Evolutionary conservation across 2,329 filamentous ascomycete genomes (phyloP).

Genomic region (Juglanconis juglandina): DNA sequence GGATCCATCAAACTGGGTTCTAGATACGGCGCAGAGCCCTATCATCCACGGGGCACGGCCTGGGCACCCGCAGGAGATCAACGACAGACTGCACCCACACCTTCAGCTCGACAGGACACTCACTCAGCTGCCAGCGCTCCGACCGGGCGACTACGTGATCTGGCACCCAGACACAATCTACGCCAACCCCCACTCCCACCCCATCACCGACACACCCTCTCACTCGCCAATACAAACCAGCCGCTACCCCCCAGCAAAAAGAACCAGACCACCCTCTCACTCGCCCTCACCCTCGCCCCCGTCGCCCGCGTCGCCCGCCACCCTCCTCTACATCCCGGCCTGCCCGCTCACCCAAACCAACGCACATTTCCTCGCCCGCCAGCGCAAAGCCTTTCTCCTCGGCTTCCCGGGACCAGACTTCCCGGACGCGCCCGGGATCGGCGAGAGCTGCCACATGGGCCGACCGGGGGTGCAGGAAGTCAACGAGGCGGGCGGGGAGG

Average conservation of each 20-base stretch:
- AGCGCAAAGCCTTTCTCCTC: slow-evolving; percentile 39
- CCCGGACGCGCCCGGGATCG: slow-evolving; percentile 21
- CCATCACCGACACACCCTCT: slow-evolving; percentile 24
- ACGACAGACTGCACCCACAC: slow-evolving; percentile 66
- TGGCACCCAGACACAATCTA: slow-evolving; percentile 73
- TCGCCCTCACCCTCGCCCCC: too few species aligned
- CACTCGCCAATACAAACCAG: neutral
- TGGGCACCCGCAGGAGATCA: slow-evolving; percentile 70
- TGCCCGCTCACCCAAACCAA: slow-evolving; percentile 41
- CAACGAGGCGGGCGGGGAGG: slow-evolving; percentile 36
- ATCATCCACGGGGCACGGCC: slow-evolving; percentile 67
- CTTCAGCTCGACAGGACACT: slow-evolving; percentile 64
- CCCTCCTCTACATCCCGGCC: slow-evolving; percentile 38
- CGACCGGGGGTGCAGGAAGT: slow-evolving; percentile 36
- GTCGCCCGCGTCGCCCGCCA: neutral
- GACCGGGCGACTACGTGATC: slow-evolving; percentile 71
- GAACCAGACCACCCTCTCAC: neutral
- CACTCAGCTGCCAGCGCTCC: slow-evolving; percentile 65
- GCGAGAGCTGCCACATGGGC: slow-evolving; percentile 33
- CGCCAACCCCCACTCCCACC: slow-evolving; percentile 42
- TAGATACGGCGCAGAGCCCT: slow-evolving; percentile 31
- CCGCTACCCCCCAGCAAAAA: neutral
- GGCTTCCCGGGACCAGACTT: slow-evolving; percentile 42
- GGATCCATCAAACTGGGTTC: slow-evolving; percentile 9
- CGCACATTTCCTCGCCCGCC: slow-evolving; percentile 39